Evolutionary conservation across 2,329 filamentous ascomycete genomes (phyloP).

Genomic region (Diaporthe ampelina): DNA sequence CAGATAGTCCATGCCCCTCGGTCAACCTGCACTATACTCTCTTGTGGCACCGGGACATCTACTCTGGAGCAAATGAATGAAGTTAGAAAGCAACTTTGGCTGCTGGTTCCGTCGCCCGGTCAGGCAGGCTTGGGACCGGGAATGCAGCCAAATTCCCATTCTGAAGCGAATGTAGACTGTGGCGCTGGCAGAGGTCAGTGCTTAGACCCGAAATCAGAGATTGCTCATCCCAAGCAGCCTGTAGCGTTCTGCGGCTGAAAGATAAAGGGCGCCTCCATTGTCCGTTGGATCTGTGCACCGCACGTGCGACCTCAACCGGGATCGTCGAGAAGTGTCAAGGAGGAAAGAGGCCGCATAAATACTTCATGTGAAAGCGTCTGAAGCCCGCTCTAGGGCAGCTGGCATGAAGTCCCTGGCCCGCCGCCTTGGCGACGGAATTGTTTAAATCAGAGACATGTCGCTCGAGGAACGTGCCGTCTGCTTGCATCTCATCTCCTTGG

Average conservation of each 20-base stretch:
- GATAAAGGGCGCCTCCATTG: constrained; percentile 19
- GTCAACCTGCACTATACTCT: too few species aligned
- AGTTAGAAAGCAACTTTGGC: too few species aligned
- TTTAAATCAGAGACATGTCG: neutral
- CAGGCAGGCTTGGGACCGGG: neutral
- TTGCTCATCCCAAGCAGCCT: neutral
- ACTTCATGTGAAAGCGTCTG: constrained; percentile 5
- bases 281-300: constrained; percentile 5
- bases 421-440: constrained; percentile 6
- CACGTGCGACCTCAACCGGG: constrained; percentile 3
- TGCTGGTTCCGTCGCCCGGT: neutral
- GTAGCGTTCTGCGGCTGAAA: constrained; percentile 12
- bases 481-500: constrained; percentile 10
- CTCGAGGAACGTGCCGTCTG: constrained; percentile 20
- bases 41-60: too few species aligned
- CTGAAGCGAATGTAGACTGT: neutral
- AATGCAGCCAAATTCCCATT: constrained; percentile 7
- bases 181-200: neutral
- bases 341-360: neutral
- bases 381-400: neutral
- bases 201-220: neutral
- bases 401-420: neutral
- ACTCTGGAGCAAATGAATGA: too few species aligned
- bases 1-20: too few species aligned
- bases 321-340: neutral